Base-by-base conservation (phyloP, 106 monocot genomes). In the Dactylorhiza incarnata region DNA sequence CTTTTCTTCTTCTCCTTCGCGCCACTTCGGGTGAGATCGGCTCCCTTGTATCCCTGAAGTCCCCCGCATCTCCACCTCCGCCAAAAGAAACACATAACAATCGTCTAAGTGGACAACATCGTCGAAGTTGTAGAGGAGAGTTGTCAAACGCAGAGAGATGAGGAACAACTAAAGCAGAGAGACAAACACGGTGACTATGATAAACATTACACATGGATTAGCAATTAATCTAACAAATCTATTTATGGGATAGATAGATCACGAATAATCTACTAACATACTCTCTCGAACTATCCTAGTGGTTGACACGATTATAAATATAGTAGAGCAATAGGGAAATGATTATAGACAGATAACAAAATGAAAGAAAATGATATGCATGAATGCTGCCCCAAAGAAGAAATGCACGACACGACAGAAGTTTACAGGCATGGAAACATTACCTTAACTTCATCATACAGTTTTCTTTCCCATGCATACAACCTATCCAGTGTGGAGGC, bases 401-500 rank as follows among this genome's bases (percentile, higher is more conserved):
- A 70, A 70, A 25, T 45, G 43, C 45, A 16, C 1, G 16, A 45
- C 45, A 68, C 5, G 17, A 59, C n/a, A 68, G 9, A 15, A 4
- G 43, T 68, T 68, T 45, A 6, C 44, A 68, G 45, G 68, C 37
- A 15, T 17, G 16, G 49, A 49, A 73, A 8, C 7, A 49, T 73
- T 80, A 89, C 97, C 97, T 99, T 99, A 44, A 99, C 91, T 87
- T 99, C 97, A 74, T 99, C 97, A 78, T 94, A 94, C 74, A 99
- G 97, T 78, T 99, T 99, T 83, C 91, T 87, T 82, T 99, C 97
- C 97, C 97, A 99, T 49, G 97, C 97, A 82, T 88, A 99, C 46
- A 99, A 75, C 70, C 97, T 84, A 87, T 94, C 94, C 26, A 99
- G 77, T 74, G 97, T 99, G 14, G 91, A 91, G 19, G 94, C 94